Conservation (phyloP, 179 eudicot species). For the Patellifolia procumbens region DNA sequence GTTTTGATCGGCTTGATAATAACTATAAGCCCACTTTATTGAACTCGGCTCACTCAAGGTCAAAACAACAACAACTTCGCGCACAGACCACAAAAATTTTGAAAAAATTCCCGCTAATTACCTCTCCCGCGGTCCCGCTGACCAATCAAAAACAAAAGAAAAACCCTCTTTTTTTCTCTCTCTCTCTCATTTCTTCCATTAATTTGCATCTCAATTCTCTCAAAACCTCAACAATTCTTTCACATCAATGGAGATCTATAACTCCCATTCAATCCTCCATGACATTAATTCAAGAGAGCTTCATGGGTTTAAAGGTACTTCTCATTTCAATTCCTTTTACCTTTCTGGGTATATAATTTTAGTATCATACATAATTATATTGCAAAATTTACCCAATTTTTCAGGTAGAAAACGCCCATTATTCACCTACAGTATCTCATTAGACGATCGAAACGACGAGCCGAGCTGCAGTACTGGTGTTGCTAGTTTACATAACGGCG, state of each 20-base stretch:
- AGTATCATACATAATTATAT: neutral
- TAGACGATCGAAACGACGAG: conserved; percentile 19
- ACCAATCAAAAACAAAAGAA: neutral
- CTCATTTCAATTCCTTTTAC: neutral
- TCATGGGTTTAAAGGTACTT: conserved; percentile 51
- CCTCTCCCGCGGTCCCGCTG: neutral
- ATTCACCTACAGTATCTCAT: conserved; percentile 21
- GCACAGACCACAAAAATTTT: neutral
- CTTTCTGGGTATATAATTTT: neutral
- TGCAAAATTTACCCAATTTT: neutral
- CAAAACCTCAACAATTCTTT: neutral
- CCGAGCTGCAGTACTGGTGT: conserved; percentile 38
- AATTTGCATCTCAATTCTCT: neutral
- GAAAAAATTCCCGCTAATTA: neutral
- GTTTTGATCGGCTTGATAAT: too few species aligned
- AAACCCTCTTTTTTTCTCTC: too few species aligned
- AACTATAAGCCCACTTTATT: too few species aligned
- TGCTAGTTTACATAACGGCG: conserved; percentile 40
- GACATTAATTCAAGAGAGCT: conserved; percentile 58
- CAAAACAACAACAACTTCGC: neutral
- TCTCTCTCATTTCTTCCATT: neutral
- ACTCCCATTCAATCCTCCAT: conserved; percentile 43
- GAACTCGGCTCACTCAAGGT: too few species aligned
- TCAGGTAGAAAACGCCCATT: conserved; percentile 59
- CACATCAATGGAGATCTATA: conserved; percentile 44